Base-by-base conservation (phyloP, 2,329 filamentous ascomycete species). In the Lasiodiplodia gonubiensis region DNA sequence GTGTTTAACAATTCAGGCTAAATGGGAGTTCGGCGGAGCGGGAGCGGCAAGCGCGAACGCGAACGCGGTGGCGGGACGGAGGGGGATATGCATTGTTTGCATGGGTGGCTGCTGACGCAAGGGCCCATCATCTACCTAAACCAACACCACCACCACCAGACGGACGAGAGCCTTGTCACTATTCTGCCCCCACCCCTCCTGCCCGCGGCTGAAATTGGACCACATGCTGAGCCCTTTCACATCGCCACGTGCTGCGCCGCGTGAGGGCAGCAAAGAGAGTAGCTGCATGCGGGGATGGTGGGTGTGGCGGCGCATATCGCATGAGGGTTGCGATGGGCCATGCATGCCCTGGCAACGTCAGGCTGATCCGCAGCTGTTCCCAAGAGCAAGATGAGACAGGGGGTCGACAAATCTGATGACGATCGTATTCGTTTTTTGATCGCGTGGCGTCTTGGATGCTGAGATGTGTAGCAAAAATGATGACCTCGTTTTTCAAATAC, bases 1-100 rank as follows among this genome's bases (percentile, higher is more conserved):
- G 8, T 55, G 11, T 37, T 27, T 18, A 23, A 8, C 30, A 33
- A 37, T 55, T 55, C 46, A 63, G 59, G 59, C 59, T 63, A 63
- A 63, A 63, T 21, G 39, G 59, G 30, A 23, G 21, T 33, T 63
- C 59, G 59, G 59, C 59, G 59, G 46, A 51, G 59, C 59, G 59
- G 59, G 55, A 60, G 55, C n/a, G 49, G 49, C 49, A 52, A 12
- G 14, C n/a, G 23, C 10, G 35, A 27, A 23, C 23, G 35, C 30
- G n/a, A 27, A 61, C 37, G 57, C 57, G 37, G 53, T 57, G 53
- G 53, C 53, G 53, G 53, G 51, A 54, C 8, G 18, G 48, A n/a
- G n/a, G 48, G 14, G 49, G 49, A 52, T 14, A 12, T 23, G 48
- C 48, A 46, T 39, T 21, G 42, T n/a, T 10, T 46, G 42, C 42